Conservation (phyloP, 352 stramenopile species). For the Albugo laibachii region DNA sequence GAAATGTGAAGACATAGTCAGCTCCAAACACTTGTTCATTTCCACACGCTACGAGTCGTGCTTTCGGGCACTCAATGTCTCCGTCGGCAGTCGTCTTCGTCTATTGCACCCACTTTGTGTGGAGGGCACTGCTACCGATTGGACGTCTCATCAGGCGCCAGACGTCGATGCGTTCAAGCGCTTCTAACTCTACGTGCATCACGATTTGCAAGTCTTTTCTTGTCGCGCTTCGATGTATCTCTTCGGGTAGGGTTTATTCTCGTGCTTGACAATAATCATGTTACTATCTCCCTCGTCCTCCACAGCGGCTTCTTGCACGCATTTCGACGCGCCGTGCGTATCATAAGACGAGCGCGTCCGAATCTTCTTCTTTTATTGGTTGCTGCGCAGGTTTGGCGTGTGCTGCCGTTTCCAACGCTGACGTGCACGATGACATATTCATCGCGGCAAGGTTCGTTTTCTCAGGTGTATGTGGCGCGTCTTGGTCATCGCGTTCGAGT, state of each 20-base stretch:
- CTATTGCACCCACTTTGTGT: slow-evolving; percentile 5
- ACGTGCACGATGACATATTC: too few species aligned
- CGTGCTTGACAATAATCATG: background rate
- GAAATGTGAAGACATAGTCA: slow-evolving; percentile 2
- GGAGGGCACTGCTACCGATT: background rate
- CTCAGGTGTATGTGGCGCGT: too few species aligned
- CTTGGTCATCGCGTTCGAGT: background rate
- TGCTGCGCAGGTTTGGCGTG: too few species aligned
- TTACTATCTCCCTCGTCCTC: too few species aligned
- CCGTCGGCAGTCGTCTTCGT: slow-evolving; percentile 1
- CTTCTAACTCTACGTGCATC: background rate
- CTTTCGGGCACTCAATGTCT: slow-evolving; percentile 4
- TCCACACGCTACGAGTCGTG: slow-evolving; percentile 2
- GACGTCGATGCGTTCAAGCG: background rate
- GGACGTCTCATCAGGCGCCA: background rate
- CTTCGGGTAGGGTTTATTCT: background rate
- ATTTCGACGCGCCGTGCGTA: too few species aligned
- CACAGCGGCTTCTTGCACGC: too few species aligned
- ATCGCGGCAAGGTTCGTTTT: too few species aligned
- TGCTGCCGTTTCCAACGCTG: too few species aligned
- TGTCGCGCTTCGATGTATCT: background rate
- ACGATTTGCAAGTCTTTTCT: background rate
- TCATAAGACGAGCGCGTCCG: too few species aligned
- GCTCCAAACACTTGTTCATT: slow-evolving; percentile 1
- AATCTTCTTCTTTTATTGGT: too few species aligned